Conservation (phyloP, 768 basidiomycete species). For the Candolleomyces efflorescens region DNA sequence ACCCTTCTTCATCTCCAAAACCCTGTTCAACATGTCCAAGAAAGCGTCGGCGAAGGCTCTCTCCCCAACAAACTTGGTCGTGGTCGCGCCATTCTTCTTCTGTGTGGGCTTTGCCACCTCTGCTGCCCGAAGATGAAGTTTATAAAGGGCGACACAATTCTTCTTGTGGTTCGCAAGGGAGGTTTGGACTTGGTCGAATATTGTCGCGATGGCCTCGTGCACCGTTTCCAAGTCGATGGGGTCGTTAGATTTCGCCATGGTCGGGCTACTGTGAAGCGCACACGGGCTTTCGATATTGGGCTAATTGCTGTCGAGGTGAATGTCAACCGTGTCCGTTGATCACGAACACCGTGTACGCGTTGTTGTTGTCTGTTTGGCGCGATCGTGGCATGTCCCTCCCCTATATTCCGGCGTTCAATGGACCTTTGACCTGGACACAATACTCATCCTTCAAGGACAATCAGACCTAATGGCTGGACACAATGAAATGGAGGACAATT, state of each 20-base stretch:
- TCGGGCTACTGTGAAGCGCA: slow-evolving; percentile 14
- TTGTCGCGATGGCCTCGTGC: slow-evolving; percentile 30
- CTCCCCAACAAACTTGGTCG: slow-evolving; percentile 66
- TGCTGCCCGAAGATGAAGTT: slow-evolving; percentile 70
- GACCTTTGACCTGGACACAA: too few relatives aligned
- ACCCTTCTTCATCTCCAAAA: slow-evolving; percentile 85
- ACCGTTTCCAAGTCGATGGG: slow-evolving; percentile 25
- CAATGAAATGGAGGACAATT: too few relatives aligned
- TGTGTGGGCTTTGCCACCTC: slow-evolving; percentile 46
- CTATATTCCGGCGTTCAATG: too few relatives aligned
- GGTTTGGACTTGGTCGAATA: slow-evolving; percentile 78
- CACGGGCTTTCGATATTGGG: slow-evolving; percentile 15
- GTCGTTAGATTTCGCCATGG: slow-evolving; percentile 13
- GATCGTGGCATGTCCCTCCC: too few relatives aligned
- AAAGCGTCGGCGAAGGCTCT: slow-evolving; percentile 73
- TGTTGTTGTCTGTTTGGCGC: slow-evolving; percentile 16
- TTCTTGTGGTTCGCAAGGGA: slow-evolving; percentile 89
- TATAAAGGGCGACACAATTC: slow-evolving; percentile 83
- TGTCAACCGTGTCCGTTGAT: slow-evolving; percentile 16
- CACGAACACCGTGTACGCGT: slow-evolving; percentile 21
- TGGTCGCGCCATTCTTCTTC: slow-evolving; percentile 29
- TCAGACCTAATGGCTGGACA: too few relatives aligned
- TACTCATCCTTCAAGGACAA: too few relatives aligned
- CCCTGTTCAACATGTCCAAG: slow-evolving; percentile 65
- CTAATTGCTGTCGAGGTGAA: neutral